Evolutionary conservation across 345 rosid genomes (phyloP), one percentile per base, ranked within the genome.

Genomic region (Arabis alpina): DNA sequence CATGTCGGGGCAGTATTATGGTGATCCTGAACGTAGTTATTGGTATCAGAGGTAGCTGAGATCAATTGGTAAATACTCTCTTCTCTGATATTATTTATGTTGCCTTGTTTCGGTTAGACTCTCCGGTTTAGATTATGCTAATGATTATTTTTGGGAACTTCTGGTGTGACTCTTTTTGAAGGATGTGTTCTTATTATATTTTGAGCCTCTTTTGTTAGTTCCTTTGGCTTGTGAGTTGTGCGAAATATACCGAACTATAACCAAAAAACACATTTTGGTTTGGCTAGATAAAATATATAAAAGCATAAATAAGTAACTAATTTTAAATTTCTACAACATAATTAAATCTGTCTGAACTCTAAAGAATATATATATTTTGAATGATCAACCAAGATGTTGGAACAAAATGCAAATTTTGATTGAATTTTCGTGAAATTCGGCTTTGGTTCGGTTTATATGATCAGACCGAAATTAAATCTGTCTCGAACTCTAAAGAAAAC

Each of bases 1-100:
- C 43, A 54, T 66, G 61, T 12, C 19, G 43, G n/a, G 28, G 15
- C 71, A 53, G 53, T 53, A 41, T 66, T 24, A 41, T 66, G 61
- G 50, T 53, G 51, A 66, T 28, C 30, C 49, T 2, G 27, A 28
- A 14, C 40, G 47, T 44, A 25, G 10, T 28, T 34, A 34, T 34
- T 61, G 66, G 42, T 10, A 28, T 44, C 42, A 42, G 9, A 61
- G 41, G 28, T 44, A 61, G 28, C 19, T 32, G 8, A 30, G 44
- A 16, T 34, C 41, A 32, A 10, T 63, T 36, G 16, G 55, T 52
- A 32, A 2, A 30, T 24, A 41, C 54, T 37, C 5, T 14, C 24
- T 54, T 54, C 25, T 54, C 19, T 54, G 10, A 28, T 27, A 27
- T 52, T 52, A 3, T 6, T 27, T 25, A 50, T n/a, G 48, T 43